Evolutionary conservation across 2,329 filamentous ascomycete species (phyloP).

Genomic region (Alternaria hordeiaustralica): DNA sequence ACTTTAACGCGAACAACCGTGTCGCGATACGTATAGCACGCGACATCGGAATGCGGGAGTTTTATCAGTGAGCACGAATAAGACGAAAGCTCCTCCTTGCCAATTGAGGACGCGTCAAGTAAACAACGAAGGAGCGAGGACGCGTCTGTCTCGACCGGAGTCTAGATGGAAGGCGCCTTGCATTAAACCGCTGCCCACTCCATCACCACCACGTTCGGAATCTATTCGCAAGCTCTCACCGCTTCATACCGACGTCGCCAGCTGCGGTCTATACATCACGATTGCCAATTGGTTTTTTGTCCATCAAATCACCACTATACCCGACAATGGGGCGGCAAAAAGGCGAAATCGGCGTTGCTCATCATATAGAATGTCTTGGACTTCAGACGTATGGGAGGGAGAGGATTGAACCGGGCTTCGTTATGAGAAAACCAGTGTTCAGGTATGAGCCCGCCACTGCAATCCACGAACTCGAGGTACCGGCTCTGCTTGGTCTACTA

Average conservation of each 20-base stretch:
- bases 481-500: slow-evolving; percentile 12
- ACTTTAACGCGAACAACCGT: background rate
- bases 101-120: background rate
- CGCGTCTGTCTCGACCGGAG: background rate
- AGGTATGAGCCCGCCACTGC: slow-evolving; percentile 7
- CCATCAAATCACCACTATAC: background rate
- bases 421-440: background rate
- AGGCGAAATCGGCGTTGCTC: background rate
- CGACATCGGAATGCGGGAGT: background rate
- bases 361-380: background rate
- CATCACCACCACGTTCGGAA: background rate
- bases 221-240: background rate
- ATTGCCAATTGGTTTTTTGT: background rate
- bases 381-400: background rate
- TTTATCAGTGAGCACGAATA: background rate
- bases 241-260: background rate
- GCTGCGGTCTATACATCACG: background rate
- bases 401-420: background rate
- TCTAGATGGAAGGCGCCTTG: background rate
- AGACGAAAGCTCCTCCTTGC: background rate
- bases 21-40: background rate
- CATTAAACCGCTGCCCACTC: background rate
- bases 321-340: background rate
- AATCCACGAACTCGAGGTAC: slow-evolving; percentile 15
- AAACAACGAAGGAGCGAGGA: background rate